Evolutionary conservation across 805 yeast genomes (phyloP), one percentile per base, ranked within the genome.

Genomic region (Zygotorulaspora chibaensis): DNA sequence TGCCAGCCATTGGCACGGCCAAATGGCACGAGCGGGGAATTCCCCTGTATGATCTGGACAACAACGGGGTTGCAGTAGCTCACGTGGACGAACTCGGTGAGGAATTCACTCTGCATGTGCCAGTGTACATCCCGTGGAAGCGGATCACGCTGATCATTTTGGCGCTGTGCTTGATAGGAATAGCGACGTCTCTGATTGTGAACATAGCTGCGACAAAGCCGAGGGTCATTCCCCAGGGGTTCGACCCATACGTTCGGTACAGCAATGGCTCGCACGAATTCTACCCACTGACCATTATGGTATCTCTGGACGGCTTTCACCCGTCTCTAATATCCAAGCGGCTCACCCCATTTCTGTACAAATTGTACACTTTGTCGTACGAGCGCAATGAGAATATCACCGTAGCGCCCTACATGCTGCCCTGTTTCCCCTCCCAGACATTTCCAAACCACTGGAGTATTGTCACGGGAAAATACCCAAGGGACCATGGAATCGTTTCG

Each of bases 371-470:
- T 3, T 65, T 77, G 20, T 75, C 71, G 3, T 75, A 70, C 41
- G 84, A 40, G 82, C 12, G 80, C 11, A 43, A 38, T 17, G 45
- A 34, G 23, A 51, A 53, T 42, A 42, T 54, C 35, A 47, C 55
- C 2, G 40, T 44, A 15, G 42, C 88, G 3, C 96, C 97, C 1
- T 88, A 77, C 58, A 87, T 91, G 91, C 67, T 68, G 8, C 96
- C 97, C 1, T 76, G 88, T 2, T 88, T 89, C 61, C 97, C 97
- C 3, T 79, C 95, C 0, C 84, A 87, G 18, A 86, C 96, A 0
- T 87, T 87, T 56, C 93, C 96, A 0, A 90, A 91, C 62, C 96
- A 89, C 64, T 91, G 95, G 91, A 81, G 96, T 0, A 62, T 90
- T 53, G 83, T 84, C 1, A 91, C 97, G 0, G 98, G 98, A 0